Percentiles rank a stretch among this genome's conserved stretches.
These are phyloP conservation scores for Penicillium psychrofluorescens DNA, from an alignment of 495 filamentous ascomycete species.

Conservation along the genomic window DNA sequence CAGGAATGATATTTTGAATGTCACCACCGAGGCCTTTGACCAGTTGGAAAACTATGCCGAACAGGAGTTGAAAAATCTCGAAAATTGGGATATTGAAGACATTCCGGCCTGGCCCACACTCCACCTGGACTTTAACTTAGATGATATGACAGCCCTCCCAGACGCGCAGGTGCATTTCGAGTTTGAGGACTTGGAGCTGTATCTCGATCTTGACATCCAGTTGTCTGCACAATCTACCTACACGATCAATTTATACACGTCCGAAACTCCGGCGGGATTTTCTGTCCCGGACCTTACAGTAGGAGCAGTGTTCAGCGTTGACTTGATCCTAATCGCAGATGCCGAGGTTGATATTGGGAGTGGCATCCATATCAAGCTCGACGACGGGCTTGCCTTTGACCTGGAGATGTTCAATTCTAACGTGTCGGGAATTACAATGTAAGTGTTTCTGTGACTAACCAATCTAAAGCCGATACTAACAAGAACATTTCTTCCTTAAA, in stretches of 20 bases:
- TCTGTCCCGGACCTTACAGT: constrained; percentile 25
- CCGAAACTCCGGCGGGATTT: constrained; percentile 35
- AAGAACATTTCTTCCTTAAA: neutral
- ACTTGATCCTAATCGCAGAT: constrained; percentile 40
- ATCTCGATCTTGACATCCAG: constrained; percentile 40
- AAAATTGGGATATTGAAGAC: neutral
- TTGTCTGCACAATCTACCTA: constrained; percentile 36
- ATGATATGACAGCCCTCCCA: constrained; percentile 34
- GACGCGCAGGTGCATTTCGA: constrained; percentile 33
- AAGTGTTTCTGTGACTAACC: constrained; percentile 6
- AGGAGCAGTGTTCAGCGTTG: constrained; percentile 37
- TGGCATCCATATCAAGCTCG: constrained; percentile 45
- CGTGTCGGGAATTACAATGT: constrained; percentile 40
- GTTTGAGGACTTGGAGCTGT: constrained; percentile 46
- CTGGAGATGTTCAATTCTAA: constrained; percentile 37
- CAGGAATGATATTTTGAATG: neutral
- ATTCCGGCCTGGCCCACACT: constrained; percentile 3
- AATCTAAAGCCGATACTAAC: neutral
- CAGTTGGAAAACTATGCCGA: neutral
- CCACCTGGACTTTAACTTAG: constrained; percentile 16
- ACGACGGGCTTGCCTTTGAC: constrained; percentile 35
- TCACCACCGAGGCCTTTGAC: neutral
- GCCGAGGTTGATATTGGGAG: constrained; percentile 41
- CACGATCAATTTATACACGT: constrained; percentile 41
- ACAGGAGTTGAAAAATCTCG: too few relatives aligned